Evolutionary conservation across 2,329 filamentous ascomycete genomes (phyloP).

Genomic region (Beauveria varroae): DNA sequence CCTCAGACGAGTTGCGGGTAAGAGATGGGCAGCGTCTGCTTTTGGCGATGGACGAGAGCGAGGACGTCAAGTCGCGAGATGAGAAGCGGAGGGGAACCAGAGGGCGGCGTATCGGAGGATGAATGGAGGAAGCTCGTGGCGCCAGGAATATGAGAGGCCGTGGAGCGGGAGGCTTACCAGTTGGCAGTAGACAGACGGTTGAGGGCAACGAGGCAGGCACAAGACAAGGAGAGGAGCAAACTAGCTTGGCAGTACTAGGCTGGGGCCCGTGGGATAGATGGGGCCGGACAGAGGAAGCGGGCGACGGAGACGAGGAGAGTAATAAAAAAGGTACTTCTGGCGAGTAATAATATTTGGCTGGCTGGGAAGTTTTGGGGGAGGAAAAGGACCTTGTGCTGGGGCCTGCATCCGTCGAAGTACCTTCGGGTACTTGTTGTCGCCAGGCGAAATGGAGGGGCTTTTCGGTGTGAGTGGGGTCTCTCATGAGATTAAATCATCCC

Average conservation of each 20-base stretch:
- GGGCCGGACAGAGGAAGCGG: neutral
- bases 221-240: neutral
- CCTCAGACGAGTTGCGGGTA: neutral
- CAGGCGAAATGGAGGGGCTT: constrained; percentile 4
- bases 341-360: too few relatives aligned
- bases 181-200: neutral
- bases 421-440: constrained; percentile 7
- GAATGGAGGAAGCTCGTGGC: constrained; percentile 8
- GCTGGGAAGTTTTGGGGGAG: too few relatives aligned
- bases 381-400: neutral
- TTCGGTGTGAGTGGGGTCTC: constrained; percentile 33
- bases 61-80: constrained; percentile 4
- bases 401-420: neutral
- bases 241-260: neutral
- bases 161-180: neutral
- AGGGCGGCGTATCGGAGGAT: constrained; percentile 9
- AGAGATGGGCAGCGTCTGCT: neutral
- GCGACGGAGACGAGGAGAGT: neutral
- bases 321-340: too few relatives aligned
- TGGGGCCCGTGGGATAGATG: neutral
- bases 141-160: constrained; percentile 4
- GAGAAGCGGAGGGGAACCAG: neutral
- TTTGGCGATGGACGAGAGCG: neutral
- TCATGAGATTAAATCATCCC: constrained; percentile 35
- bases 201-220: neutral